Evolutionary conservation across 2,329 filamentous ascomycete species (phyloP).

Genomic region (Diplocarpon mali): DNA sequence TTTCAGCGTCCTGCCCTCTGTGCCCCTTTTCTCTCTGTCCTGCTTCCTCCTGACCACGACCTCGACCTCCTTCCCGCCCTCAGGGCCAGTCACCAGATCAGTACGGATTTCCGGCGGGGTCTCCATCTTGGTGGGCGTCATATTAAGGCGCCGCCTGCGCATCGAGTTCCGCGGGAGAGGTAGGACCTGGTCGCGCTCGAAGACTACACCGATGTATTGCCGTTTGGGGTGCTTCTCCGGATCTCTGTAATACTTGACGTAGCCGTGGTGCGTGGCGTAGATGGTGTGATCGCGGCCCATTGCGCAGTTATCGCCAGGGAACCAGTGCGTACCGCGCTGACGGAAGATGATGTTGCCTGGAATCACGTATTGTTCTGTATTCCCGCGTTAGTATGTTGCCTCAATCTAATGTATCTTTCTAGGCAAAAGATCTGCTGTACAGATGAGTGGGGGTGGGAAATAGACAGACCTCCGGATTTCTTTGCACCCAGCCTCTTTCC

Average conservation of each 20-base stretch:
- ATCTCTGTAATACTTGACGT: slow-evolving; percentile 95
- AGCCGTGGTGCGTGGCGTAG: slow-evolving; percentile 73
- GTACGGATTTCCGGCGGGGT: slow-evolving; percentile 18
- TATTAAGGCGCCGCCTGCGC: slow-evolving; percentile 63
- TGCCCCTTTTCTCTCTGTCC: slow-evolving; percentile 24
- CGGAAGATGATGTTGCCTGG: slow-evolving; percentile 97
- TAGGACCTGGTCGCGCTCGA: slow-evolving; percentile 69
- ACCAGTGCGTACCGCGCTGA: slow-evolving; percentile 91
- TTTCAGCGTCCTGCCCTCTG: slow-evolving; percentile 28
- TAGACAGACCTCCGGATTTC: slow-evolving; percentile 64
- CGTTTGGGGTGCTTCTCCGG: slow-evolving; percentile 70
- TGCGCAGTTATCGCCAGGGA: slow-evolving; percentile 85
- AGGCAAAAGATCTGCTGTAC: no score
- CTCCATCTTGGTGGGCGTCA: slow-evolving; percentile 45
- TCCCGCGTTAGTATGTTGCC: no score
- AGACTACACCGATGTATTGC: slow-evolving; percentile 90
- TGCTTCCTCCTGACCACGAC: slow-evolving; percentile 11
- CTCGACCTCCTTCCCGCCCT: slow-evolving; percentile 4
- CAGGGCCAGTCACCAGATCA: slow-evolving; percentile 11
- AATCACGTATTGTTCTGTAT: slow-evolving; percentile 76
- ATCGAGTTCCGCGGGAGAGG: slow-evolving; percentile 66
- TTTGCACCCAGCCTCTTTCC: slow-evolving; percentile 92
- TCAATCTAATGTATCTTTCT: no score
- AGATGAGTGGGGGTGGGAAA: background rate
- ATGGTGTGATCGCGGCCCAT: slow-evolving; percentile 97